phyloP scores from a whole-genome alignment of 108 stramenopile species.

The Tribonema minus region DNA sequence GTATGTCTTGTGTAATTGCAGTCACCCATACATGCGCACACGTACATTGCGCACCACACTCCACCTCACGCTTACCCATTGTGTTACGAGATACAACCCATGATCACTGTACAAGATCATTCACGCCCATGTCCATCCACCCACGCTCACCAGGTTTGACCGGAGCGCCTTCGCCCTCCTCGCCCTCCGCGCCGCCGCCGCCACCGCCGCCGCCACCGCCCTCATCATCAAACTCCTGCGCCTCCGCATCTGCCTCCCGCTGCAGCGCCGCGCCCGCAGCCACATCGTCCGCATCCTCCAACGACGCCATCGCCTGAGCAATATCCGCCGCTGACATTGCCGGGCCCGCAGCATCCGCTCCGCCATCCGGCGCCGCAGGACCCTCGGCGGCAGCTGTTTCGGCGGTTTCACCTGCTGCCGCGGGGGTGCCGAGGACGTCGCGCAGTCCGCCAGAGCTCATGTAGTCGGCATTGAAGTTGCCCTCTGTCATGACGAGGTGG shows the following conservation, averaged over 20 bases:
- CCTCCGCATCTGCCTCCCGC: slow-evolving; percentile 27
- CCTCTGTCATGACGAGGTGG: slow-evolving; percentile 87
- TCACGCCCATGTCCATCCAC: too few relatives aligned
- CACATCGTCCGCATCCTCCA: slow-evolving; percentile 87
- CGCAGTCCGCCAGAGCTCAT: slow-evolving; percentile 41
- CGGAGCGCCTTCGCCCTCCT: not conserved
- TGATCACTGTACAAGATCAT: too few relatives aligned
- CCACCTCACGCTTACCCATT: too few relatives aligned
- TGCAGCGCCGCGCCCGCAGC: slow-evolving; percentile 51
- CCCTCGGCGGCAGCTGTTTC: slow-evolving; percentile 5
- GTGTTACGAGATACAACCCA: too few relatives aligned
- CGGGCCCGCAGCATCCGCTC: slow-evolving; percentile 10
- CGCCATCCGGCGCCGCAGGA: slow-evolving; percentile 1
- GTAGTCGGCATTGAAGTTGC: slow-evolving; percentile 71
- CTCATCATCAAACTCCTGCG: slow-evolving; percentile 24
- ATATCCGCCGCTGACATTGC: slow-evolving; percentile 59
- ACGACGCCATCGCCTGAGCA: slow-evolving; percentile 64
- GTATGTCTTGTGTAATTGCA: too few relatives aligned
- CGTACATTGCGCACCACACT: too few relatives aligned
- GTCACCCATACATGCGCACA: too few relatives aligned
- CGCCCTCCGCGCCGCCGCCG: not conserved
- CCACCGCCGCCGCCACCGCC: not conserved
- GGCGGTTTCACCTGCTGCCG: slow-evolving; percentile 35
- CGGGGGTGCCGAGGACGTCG: slow-evolving; percentile 63
- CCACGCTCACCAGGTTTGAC: not conserved